Evolutionary conservation across 305 asterid species (phyloP), one percentile per base, ranked within the genome.

Genomic region (Rubia balearica): DNA sequence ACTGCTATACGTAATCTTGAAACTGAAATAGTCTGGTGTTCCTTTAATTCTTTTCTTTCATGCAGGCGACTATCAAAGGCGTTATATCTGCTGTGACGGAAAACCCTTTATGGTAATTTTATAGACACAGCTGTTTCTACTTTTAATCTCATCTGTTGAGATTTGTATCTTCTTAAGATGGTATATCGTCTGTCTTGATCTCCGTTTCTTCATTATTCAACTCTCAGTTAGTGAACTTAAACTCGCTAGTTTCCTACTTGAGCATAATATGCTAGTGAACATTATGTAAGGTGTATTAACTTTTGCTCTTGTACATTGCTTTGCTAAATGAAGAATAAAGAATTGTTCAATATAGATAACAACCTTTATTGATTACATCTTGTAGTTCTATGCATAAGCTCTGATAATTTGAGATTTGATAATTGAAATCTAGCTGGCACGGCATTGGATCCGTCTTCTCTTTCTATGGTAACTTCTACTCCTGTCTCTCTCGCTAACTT

Each of bases 31-130:
- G 16, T 67, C 5, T 59, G 42, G 66, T 33, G 43, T 8, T 33
- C 75, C 42, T 12, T 17, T 49, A 6, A 10, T 9, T 21, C 19
- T 63, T 6, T 41, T 72, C 7, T 62, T 70, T 57, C 36, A 59
- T 75, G 78, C 90, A 94, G 96, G 95, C 78, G 68, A 86, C 87
- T 6, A 77, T 91, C 72, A 94, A 86, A 84, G 84, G 83, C 74
- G 78, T 93, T 38, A 96, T 91, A 77, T 84, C 95, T 42, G 85
- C 91, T 68, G 88, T 93, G 66, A 81, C 70, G 7, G 92, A 87
- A 77, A 89, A 80, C 79, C 75, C 75, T 76, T 78, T 73, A 71
- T 83, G 92, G 87, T 87, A 76, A 78, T 45, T 57, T 59, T 79
- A 3, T 13, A n/a, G 42, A 56, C 48, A 65, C 3, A 2, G 17